Percentiles rank a stretch among this genome's conserved stretches.
Evolutionary conservation across 1,284 basidiomycete species (phyloP).

Genomic region (Boletus albobrunnescens): DNA sequence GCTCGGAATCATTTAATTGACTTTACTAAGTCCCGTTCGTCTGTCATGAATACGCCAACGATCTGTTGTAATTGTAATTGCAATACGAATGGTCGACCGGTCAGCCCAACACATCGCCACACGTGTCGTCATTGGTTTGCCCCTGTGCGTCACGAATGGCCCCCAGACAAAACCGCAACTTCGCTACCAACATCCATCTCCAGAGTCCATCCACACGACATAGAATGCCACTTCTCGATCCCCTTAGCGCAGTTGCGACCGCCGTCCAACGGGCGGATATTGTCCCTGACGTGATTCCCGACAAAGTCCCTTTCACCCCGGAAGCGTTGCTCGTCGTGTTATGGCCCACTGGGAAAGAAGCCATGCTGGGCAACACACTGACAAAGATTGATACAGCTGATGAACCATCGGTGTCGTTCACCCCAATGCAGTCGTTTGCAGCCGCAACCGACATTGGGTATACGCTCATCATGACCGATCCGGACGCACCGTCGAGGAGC

Average conservation of each 20-base stretch:
- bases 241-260: slow-evolving; percentile 38
- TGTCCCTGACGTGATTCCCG: slow-evolving; percentile 55
- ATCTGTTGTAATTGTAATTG: no score
- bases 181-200: background rate
- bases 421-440: slow-evolving; percentile 41
- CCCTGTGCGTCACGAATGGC: slow-evolving; percentile 11
- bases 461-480: slow-evolving; percentile 65
- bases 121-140: slow-evolving; percentile 10
- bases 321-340: slow-evolving; percentile 51
- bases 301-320: slow-evolving; percentile 39
- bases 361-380: slow-evolving; percentile 49
- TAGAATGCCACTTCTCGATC: slow-evolving; percentile 33
- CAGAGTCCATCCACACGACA: background rate
- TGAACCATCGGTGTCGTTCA: slow-evolving; percentile 51
- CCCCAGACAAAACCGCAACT: background rate
- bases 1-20: background rate
- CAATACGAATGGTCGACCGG: background rate
- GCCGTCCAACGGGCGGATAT: slow-evolving; percentile 44
- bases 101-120: slow-evolving; percentile 2
- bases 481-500: slow-evolving; percentile 57
- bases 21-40: no score
- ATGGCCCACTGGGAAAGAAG: slow-evolving; percentile 49
- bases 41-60: no score
- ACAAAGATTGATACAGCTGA: slow-evolving; percentile 44
- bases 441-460: slow-evolving; percentile 44